Base-by-base conservation (phyloP, 106 monocot species). In the Apostasia shenzhenica region DNA sequence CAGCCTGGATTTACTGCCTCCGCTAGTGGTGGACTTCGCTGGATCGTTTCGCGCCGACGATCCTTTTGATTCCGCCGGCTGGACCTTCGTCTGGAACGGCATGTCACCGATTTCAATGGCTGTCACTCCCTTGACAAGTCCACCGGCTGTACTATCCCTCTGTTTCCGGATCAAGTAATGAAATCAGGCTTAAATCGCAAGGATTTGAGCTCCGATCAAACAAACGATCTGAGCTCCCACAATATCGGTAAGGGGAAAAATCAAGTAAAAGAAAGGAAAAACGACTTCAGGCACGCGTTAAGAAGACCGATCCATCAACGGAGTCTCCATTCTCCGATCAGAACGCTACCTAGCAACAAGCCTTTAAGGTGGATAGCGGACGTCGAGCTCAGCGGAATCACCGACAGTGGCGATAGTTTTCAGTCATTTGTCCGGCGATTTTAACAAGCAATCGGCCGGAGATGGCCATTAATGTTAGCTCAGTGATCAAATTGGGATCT, bases 61-160 rank as follows among this genome's bases (percentile, higher is more conserved):
- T 50, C 39, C 70, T 12, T 56, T 52, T 42, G 61, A 46, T 44
- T 84, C 86, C 61, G 81, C 67, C 57, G 90, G 83, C 66, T 81
- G 86, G 65, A 91, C 75, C 81, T 73, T 84, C 69, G 76, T 80
- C 51, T 73, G 91, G 70, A 48, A 48, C 48, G 65, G 65, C 65
- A 65, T 65, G 48, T 26, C 14, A 14, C 65, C 62, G 62, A 65
- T 65, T 48, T 65, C 47, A 65, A 4, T 50, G 50, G 4, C 6
- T 50, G 8, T 50, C 6, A 4, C 65, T 65, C n/a, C 65, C 48
- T 43, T 14, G 48, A 48, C 45, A 65, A 65, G 26, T 0, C 37
- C 48, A 26, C 45, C 62, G 3, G 56, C 2, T 37, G 14, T 13
- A 11, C 63, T 48, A 65, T 65, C 48, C 65, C 65, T 65, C 48